Evolutionary conservation across 2,329 filamentous ascomycete genomes (phyloP), one percentile per base, ranked within the genome.

Genomic region (Fonsecaea nubica): DNA sequence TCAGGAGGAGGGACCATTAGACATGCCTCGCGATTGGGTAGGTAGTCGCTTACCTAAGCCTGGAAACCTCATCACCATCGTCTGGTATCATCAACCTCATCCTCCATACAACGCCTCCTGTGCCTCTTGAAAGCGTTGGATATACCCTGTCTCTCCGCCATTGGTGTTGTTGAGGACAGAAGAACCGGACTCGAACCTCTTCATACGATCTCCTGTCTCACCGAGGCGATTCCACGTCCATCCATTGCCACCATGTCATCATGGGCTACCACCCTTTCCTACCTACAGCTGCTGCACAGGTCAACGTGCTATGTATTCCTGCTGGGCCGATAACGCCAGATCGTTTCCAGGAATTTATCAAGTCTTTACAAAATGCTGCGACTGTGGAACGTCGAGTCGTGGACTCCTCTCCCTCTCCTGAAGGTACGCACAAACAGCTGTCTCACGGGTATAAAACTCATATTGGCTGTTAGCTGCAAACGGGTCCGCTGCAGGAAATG

Each of bases 231-330:
- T 50, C 8, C 3, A 12, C 25, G 21, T 5, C 18, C 12, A 13
- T 50, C 45, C 4, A 30, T 35, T 32, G 7, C 8, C 64, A 54
- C 56, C 65, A 69, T 69, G 68, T 68, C 64, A 90, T 81, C 77
- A 96, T 96, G 93, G 90, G 87, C 82, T 86, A 91, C 81, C 94
- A 97, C 84, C 89, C 92, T 79, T 87, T 97, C 78, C 91, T 93
- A 78, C 93, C 94, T 80, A 89, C 93, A 82, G 91, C 93, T 80
- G 93, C 93, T 77, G 94, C 93, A 82, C 91, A 92, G 85, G 88
- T 98, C 76, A 91, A 92, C 82, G 92, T 90, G 69, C 87, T 97
- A 73, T 86, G 97, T 66, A 83, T 98, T 68, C 95, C 95, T 62
- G 85, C 96, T 72, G 94, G 94, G 61, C 90, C 87, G 76, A 95